Evolutionary conservation across 2,329 filamentous ascomycete species (phyloP), one percentile per base, ranked within the genome.

Genomic region (Aspergillus sp.): DNA sequence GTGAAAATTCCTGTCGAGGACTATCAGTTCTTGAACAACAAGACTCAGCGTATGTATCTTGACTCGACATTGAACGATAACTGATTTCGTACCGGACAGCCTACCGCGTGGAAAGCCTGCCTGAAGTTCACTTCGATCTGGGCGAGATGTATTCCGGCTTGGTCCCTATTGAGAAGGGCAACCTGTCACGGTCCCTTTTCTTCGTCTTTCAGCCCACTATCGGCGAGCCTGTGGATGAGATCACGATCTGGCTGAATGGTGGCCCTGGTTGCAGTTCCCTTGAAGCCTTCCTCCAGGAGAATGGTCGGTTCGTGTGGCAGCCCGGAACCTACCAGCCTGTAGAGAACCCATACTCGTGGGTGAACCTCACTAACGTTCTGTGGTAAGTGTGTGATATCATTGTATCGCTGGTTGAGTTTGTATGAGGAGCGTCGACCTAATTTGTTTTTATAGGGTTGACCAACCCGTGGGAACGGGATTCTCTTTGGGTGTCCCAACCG

Each of bases 331-430:
- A 81, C 58, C 80, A 81, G 17, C 89, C 90, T 0, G 80, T 86
- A 0, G 77, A 80, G 48, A 92, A 92, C 70, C 82, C 84, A 0
- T 92, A 88, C 78, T 84, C 84, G n/a, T 93, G 89, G 89, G 85
- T 85, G 61, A 89, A 89, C 54, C 75, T 94, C 38, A 90, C 90
- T 56, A 92, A 93, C 73, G 84, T 93, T 68, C 79, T 95, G 50
- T 95, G 87, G 85, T 82, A 90, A 8, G 90, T 70, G n/a, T 36
- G 19, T 36, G 8, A 11, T 8, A 21, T 47, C 7, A 2, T 0
- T 23, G 15, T 3, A 21, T 27, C 3, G 8, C 19, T 23, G n/a
- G n/a, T 25, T 13, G 6, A 23, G 11, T 30, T 8, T 27, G 4
- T 41, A 19, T 3, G 11, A 8, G 19, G 2, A 27, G 6, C 17